Evolutionary conservation across 495 filamentous ascomycete genomes (phyloP), one percentile per base, ranked within the genome.

Genomic region (Penicillium goetzii): DNA sequence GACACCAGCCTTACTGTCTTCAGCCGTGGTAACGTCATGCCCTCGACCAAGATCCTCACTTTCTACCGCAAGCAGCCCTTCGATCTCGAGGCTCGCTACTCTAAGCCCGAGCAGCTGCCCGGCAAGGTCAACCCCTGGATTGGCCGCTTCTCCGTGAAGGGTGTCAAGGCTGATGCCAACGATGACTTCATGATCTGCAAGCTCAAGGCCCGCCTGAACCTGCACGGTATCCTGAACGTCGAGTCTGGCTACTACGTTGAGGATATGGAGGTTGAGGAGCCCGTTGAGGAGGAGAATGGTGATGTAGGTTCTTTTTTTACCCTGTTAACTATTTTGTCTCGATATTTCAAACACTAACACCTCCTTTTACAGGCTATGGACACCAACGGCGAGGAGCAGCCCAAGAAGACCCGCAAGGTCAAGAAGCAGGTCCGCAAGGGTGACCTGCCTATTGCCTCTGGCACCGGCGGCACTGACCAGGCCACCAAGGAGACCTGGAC

Each of bases 351-450:
- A 10, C 9, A 50, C 45, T 50, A 26, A 50, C 47, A 33, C n/a
- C 21, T 28, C 40, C 25, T 55, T 41, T n/a, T 59, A 52, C 79
- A 97, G 93, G 89, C 92, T 53, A 97, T 97, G 94, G 95, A 97
- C 41, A 96, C 92, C 59, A 90, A 94, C 60, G 70, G 81, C 69
- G 87, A 86, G 61, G 90, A 92, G 33, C 84, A 84, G 63, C 91
- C 92, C 78, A 91, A 92, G 71, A 97, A 97, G 90, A 97, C 87
- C 57, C 88, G 93, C 66, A 98, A 97, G 81, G 90, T 99, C 71
- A 98, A 97, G 91, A 99, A 98, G 86, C 96, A 98, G 81, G 89
- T 97, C 60, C 92, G 96, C 76, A 98, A 97, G 84, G 95, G 95
- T 67, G 96, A 98, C 63, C 85, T 99, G 56, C 92, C 95, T 50